Evolutionary conservation across 2,329 filamentous ascomycete species (phyloP).

Genomic region (Fusarium tricinctum): DNA sequence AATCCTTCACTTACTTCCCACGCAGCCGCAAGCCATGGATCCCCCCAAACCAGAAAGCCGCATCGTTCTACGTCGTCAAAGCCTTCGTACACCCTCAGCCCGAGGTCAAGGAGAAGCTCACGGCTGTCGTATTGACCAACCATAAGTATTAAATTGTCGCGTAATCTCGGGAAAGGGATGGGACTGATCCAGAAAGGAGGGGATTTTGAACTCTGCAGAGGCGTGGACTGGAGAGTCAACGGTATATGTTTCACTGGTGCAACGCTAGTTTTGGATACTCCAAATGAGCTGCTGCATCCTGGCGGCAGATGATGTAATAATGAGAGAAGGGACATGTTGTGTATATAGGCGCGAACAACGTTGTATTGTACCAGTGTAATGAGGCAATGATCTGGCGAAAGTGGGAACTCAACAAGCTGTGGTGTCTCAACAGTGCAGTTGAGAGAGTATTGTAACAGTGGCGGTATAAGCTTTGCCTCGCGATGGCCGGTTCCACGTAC

Average conservation of each 20-base stretch:
- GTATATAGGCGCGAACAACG: neutral
- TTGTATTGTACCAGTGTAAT: conserved; percentile 5
- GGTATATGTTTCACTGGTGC: neutral
- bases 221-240: neutral
- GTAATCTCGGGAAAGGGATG: neutral
- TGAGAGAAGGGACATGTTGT: neutral
- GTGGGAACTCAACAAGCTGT: neutral
- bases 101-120: neutral
- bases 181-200: neutral
- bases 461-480: neutral
- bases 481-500: rapidly evolving
- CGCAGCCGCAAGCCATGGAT: neutral
- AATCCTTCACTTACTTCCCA: conserved; percentile 10
- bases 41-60: conserved; percentile 1
- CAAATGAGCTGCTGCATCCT: neutral
- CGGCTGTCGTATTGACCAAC: neutral
- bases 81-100: neutral
- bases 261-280: neutral
- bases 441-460: neutral
- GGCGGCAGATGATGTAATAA: neutral
- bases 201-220: neutral
- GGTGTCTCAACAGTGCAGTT: neutral
- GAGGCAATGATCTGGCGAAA: conserved; percentile 1
- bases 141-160: neutral
- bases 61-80: neutral